Percentiles rank a stretch among this genome's conserved stretches.
phyloP scores from a whole-genome alignment of 1,139 yeast species.

The Taphrina deformans region DNA sequence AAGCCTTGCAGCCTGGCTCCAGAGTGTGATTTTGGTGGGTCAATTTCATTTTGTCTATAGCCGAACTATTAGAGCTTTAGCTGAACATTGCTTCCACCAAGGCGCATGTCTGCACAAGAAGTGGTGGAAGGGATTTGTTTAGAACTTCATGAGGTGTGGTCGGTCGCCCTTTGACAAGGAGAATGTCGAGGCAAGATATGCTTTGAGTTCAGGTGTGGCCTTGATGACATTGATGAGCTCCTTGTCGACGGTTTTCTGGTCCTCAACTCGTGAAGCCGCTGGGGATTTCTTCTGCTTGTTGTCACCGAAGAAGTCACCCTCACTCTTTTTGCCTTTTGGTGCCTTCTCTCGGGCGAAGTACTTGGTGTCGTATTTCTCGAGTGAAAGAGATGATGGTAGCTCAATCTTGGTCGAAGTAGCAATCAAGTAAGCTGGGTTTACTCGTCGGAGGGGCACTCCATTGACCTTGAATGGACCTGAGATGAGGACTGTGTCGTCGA shows the following conservation, averaged over 20 bases:
- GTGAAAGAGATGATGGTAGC: slow-evolving; percentile 71
- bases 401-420: slow-evolving; percentile 95
- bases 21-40: slow-evolving; percentile 2
- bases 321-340: slow-evolving; percentile 65
- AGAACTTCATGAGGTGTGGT: slow-evolving; percentile 67
- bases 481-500: slow-evolving; percentile 97
- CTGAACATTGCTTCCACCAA: slow-evolving; percentile 4
- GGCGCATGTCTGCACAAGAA: not conserved
- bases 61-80: not conserved
- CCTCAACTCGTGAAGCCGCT: slow-evolving; percentile 94
- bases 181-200: slow-evolving; percentile 95
- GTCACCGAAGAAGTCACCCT: slow-evolving; percentile 93
- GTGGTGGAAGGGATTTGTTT: not conserved
- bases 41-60: not conserved
- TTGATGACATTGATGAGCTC: slow-evolving; percentile 91
- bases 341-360: slow-evolving; percentile 97
- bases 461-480: slow-evolving; percentile 99
- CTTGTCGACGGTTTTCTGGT: slow-evolving; percentile 96
- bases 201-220: slow-evolving; percentile 97
- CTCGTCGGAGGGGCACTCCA: slow-evolving; percentile 99
- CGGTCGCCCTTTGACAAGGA: slow-evolving; percentile 97
- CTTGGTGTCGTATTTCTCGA: slow-evolving; percentile 87
- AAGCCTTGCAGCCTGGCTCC: slow-evolving; percentile 9
- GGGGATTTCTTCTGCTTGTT: slow-evolving; percentile 74
- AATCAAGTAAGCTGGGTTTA: slow-evolving; percentile 96